phyloP scores from a whole-genome alignment of 2,329 filamentous ascomycete genomes.

The Coleophoma eucalyptorum region DNA sequence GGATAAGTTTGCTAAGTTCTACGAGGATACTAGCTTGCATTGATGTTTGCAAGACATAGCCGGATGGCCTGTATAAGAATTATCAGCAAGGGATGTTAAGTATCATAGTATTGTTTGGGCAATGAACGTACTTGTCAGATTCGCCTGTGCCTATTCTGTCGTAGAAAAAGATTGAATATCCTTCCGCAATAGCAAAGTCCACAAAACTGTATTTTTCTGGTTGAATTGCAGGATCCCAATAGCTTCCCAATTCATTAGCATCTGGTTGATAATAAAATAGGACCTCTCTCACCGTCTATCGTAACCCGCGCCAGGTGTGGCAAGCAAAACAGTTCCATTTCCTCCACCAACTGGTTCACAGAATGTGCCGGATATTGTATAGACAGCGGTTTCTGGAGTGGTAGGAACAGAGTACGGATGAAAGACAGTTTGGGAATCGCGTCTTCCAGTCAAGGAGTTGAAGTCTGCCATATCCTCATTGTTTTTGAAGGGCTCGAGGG shows the following conservation, averaged over 20 bases:
- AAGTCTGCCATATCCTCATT: not conserved
- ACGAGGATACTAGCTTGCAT: slow-evolving; percentile 17
- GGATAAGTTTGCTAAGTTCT: too few relatives aligned
- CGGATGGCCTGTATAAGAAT: slow-evolving; percentile 10
- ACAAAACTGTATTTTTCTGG: slow-evolving; percentile 31
- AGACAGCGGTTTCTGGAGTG: not conserved
- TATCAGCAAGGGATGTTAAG: slow-evolving; percentile 13
- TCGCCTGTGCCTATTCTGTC: slow-evolving; percentile 30
- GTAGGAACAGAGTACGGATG: not conserved
- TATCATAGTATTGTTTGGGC: slow-evolving; percentile 23
- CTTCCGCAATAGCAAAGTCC: slow-evolving; percentile 23
- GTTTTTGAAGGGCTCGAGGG: not conserved
- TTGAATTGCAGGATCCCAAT: slow-evolving; percentile 28
- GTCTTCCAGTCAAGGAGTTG: not conserved
- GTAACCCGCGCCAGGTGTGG: slow-evolving; percentile 27
- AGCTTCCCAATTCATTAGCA: slow-evolving; percentile 12
- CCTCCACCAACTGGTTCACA: slow-evolving; percentile 6
- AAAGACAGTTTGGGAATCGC: not conserved
- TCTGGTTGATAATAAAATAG: not conserved
- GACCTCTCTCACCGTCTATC: slow-evolving; percentile 17
- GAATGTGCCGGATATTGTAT: slow-evolving; percentile 4
- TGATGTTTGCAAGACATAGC: too few relatives aligned
- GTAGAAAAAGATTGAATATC: slow-evolving; percentile 32
- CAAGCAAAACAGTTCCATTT: slow-evolving; percentile 21
- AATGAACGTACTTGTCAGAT: slow-evolving; percentile 13